phyloP scores from a whole-genome alignment of 129 eudicot genomes.

The Pseudognaphalium luteoalbum region DNA sequence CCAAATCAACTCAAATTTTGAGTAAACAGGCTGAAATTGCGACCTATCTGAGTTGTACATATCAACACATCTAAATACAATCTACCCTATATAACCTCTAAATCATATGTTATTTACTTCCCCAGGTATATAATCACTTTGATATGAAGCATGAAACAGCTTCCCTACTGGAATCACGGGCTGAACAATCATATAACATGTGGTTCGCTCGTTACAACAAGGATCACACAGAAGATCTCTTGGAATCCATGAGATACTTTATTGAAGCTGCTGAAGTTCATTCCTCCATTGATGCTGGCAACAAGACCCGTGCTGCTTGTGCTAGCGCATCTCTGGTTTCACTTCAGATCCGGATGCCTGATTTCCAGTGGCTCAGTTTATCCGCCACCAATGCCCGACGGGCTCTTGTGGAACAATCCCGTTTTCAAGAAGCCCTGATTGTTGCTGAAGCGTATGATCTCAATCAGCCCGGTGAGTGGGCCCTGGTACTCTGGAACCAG shows the following conservation, averaged over 20 bases:
- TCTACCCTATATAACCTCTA: neutral
- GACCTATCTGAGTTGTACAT: neutral
- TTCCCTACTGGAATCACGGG: slow-evolving; percentile 81
- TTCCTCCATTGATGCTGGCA: slow-evolving; percentile 97
- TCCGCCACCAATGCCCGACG: slow-evolving; percentile 90
- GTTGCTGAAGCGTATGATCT: slow-evolving; percentile 97
- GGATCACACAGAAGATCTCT: slow-evolving; percentile 90
- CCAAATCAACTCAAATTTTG: neutral
- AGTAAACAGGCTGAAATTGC: too few relatives aligned
- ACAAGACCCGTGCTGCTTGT: slow-evolving; percentile 77
- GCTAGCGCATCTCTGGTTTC: slow-evolving; percentile 95
- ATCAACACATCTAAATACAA: neutral
- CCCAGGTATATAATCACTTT: slow-evolving; percentile 90
- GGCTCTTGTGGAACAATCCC: slow-evolving; percentile 82
- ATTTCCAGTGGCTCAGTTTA: slow-evolving; percentile 71
- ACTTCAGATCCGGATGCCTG: slow-evolving; percentile 97
- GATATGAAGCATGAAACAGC: slow-evolving; percentile 98
- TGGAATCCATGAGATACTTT: slow-evolving; percentile 84
- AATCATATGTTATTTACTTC: slow-evolving; percentile 11
- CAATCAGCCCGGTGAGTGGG: slow-evolving; percentile 98
- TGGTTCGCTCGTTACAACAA: slow-evolving; percentile 85
- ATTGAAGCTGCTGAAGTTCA: slow-evolving; percentile 98
- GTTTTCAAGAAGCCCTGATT: slow-evolving; percentile 90
- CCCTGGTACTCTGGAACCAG: slow-evolving; percentile 94
- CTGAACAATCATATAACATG: slow-evolving; percentile 68